A percentile compares a stretch with the other conserved stretches of the same genome.
phyloP scores from a whole-genome alignment of 352 stramenopile genomes.

The Ophiocytium majus region DNA sequence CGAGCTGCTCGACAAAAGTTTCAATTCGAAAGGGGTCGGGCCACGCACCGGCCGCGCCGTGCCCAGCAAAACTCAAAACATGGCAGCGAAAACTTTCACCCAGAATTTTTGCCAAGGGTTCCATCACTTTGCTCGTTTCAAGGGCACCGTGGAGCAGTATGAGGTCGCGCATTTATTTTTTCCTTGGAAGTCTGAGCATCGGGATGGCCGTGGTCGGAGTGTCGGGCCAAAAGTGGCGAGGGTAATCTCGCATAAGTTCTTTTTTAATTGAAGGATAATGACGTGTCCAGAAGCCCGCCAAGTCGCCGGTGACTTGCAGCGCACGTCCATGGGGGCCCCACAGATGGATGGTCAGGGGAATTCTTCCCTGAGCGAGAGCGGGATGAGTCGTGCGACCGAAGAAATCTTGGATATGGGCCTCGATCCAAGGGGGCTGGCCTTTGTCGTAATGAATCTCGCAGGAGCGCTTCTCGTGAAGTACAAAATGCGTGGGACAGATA shows the following conservation, averaged over 20 bases:
- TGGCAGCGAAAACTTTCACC: neutral
- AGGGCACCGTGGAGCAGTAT: neutral
- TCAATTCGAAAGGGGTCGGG: neutral
- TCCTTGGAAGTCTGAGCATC: no score
- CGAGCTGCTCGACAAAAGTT: neutral
- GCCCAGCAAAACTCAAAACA: neutral
- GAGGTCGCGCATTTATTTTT: neutral
- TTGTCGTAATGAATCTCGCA: neutral
- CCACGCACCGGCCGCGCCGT: neutral
- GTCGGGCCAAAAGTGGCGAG: neutral
- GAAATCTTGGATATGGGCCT: slow-evolving; percentile 3
- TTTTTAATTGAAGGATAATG: neutral
- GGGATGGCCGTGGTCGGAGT: neutral
- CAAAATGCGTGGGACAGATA: neutral
- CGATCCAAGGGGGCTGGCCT: neutral
- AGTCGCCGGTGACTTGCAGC: neutral
- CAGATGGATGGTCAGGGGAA: neutral
- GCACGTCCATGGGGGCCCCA: neutral
- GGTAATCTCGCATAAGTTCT: neutral
- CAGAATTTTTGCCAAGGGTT: neutral
- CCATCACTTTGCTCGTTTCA: neutral
- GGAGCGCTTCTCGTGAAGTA: neutral
- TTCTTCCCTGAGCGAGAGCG: neutral
- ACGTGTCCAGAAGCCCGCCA: neutral
- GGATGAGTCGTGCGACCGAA: neutral